Percentiles rank a stretch among this genome's conserved stretches.
Conservation (phyloP, 2,329 filamentous ascomycete genomes). For the Claviceps fusiformis region DNA sequence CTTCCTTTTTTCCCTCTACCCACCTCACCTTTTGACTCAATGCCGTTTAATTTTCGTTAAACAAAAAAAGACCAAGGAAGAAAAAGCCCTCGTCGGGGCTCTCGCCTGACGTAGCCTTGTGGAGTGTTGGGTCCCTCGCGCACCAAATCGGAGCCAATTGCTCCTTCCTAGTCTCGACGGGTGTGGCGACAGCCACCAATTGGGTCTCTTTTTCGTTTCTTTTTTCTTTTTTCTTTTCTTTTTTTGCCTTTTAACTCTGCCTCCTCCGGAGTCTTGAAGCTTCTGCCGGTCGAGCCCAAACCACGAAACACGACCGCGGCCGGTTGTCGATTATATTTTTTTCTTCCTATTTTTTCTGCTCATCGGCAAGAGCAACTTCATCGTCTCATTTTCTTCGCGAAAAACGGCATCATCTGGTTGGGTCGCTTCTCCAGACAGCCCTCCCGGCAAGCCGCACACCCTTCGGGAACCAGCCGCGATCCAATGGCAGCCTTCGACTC, state of each 20-base stretch:
- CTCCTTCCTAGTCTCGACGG: not conserved
- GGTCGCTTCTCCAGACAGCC: not conserved
- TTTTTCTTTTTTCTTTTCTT: no score
- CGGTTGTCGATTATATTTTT: not conserved
- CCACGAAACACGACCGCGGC: not conserved
- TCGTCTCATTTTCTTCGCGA: not conserved
- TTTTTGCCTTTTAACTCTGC: not conserved
- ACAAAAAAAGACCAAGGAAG: no score
- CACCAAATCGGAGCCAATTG: not conserved
- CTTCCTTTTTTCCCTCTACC: not conserved
- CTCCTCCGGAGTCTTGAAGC: not conserved
- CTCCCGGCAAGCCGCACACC: not conserved
- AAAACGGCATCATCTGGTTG: not conserved
- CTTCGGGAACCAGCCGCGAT: not conserved
- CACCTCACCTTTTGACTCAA: no score
- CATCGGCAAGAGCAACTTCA: not conserved
- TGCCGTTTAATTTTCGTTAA: no score
- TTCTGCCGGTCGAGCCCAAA: not conserved
- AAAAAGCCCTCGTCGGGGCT: not conserved
- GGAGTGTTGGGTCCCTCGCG: not conserved
- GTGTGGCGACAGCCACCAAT: not conserved
- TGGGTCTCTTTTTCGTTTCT: not conserved
- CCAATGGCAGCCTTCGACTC: slow-evolving; percentile 4
- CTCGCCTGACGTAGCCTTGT: not conserved
- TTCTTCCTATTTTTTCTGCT: not conserved